Percentiles rank a stretch among this genome's conserved stretches.
Conservation (phyloP, 2,329 filamentous ascomycete genomes). For the Hypoxylon sp. region DNA sequence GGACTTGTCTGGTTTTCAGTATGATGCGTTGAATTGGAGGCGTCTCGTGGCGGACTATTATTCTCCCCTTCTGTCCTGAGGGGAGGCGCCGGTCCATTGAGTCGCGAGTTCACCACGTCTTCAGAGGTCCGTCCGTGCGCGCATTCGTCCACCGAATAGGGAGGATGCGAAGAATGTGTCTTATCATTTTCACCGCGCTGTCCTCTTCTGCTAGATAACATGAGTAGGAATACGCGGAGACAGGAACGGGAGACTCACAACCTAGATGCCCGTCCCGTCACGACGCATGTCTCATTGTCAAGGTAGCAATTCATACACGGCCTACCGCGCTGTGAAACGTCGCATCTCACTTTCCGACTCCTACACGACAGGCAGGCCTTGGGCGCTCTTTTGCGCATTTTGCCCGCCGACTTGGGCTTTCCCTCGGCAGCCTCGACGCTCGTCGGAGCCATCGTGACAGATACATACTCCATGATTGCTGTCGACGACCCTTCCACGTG, state of each 20-base stretch:
- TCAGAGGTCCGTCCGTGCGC: slow-evolving; percentile 47
- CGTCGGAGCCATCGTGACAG: slow-evolving; percentile 41
- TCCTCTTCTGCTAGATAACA: slow-evolving; percentile 46
- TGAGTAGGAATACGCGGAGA: slow-evolving; percentile 15
- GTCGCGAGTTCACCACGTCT: slow-evolving; percentile 49
- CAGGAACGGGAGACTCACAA: slow-evolving; percentile 50
- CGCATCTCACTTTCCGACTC: slow-evolving; percentile 64
- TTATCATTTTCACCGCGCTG: slow-evolving; percentile 50
- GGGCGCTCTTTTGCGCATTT: slow-evolving; percentile 60
- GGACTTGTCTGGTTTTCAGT: slow-evolving; percentile 21
- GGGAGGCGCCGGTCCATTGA: slow-evolving; percentile 44
- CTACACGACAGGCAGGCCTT: slow-evolving; percentile 65
- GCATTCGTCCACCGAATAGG: slow-evolving; percentile 47
- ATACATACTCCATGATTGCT: slow-evolving; percentile 32
- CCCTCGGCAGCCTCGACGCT: slow-evolving; percentile 42
- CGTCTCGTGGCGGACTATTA: slow-evolving; percentile 26
- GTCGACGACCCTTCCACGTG: slow-evolving; percentile 11
- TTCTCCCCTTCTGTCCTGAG: slow-evolving; percentile 37
- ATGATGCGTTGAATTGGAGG: slow-evolving; percentile 28
- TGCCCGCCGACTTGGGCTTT: slow-evolving; percentile 52
- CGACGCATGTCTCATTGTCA: slow-evolving; percentile 60
- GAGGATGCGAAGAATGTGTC: slow-evolving; percentile 49
- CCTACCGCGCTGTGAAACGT: slow-evolving; percentile 61
- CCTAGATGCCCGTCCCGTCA: slow-evolving; percentile 56
- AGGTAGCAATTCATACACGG: slow-evolving; percentile 67